These are phyloP conservation scores for Lactifluus subvellereus DNA, from an alignment of 768 basidiomycete genomes.

Conservation along the genomic window DNA sequence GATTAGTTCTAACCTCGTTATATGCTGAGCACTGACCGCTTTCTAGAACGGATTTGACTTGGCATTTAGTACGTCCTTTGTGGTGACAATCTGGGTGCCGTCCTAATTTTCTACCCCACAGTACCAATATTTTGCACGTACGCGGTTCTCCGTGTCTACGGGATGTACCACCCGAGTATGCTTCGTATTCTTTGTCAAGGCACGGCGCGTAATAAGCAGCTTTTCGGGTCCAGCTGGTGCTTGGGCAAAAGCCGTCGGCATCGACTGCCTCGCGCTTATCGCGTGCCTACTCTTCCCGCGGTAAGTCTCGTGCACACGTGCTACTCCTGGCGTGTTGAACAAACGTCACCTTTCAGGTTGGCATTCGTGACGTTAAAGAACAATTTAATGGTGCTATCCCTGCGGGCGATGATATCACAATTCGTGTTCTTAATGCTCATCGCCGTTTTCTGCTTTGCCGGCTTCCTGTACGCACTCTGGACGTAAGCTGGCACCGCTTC, in stretches of 20 bases:
- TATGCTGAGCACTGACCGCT: conserved; percentile 9
- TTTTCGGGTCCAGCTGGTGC: conserved; percentile 35
- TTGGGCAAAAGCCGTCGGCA: conserved; percentile 66
- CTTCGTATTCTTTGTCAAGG: conserved; percentile 8
- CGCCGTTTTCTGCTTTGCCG: conserved; percentile 85
- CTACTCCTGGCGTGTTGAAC: not conserved
- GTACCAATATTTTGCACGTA: conserved; percentile 79
- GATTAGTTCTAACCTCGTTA: not conserved
- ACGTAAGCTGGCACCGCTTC: conserved; percentile 51
- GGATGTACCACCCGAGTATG: conserved; percentile 62
- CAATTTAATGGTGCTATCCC: conserved; percentile 71
- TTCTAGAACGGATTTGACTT: conserved; percentile 86
- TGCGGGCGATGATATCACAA: conserved; percentile 91
- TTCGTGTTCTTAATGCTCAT: conserved; percentile 80
- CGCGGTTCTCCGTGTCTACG: conserved; percentile 69
- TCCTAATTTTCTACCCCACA: conserved; percentile 27
- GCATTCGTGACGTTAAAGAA: conserved; percentile 87
- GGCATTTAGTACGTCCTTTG: conserved; percentile 59
- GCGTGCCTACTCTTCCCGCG: conserved; percentile 89
- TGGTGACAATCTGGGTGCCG: not conserved
- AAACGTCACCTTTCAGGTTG: conserved; percentile 42
- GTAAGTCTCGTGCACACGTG: conserved; percentile 31
- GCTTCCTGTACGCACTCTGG: conserved; percentile 90
- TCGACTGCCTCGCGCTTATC: conserved; percentile 82
- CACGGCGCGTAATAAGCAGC: not conserved